phyloP scores from a whole-genome alignment of 2,329 filamentous ascomycete genomes.

The Sarocladium kiliense region DNA sequence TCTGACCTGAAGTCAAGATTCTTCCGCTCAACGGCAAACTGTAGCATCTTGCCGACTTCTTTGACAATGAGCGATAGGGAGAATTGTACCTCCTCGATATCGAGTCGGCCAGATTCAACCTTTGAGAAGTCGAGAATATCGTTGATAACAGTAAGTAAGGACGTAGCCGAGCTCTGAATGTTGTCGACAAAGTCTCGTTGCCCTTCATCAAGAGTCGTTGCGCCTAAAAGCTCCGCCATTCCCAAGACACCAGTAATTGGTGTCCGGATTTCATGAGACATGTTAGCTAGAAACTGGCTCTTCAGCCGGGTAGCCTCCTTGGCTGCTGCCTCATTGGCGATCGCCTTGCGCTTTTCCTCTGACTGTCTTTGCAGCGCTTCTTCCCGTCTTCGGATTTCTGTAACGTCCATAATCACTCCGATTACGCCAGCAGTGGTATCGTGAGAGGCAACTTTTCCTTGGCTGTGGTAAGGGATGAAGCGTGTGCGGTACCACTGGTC shows the following conservation, averaged over 20 bases:
- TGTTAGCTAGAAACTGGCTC: slow-evolving; percentile 73
- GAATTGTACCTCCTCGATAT: slow-evolving; percentile 78
- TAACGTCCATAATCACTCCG: slow-evolving; percentile 75
- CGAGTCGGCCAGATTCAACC: slow-evolving; percentile 70
- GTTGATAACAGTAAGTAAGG: slow-evolving; percentile 81
- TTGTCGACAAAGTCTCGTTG: slow-evolving; percentile 72
- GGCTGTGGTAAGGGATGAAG: slow-evolving; percentile 48
- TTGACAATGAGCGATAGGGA: slow-evolving; percentile 67
- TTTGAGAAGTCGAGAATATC: slow-evolving; percentile 90
- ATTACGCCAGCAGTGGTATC: slow-evolving; percentile 62
- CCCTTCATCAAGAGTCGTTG: slow-evolving; percentile 63
- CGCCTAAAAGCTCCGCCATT: slow-evolving; percentile 70
- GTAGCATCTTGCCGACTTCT: slow-evolving; percentile 82
- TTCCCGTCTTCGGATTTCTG: slow-evolving; percentile 62
- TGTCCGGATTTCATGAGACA: slow-evolving; percentile 76
- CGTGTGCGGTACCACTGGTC: slow-evolving; percentile 67
- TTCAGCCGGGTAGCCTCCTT: slow-evolving; percentile 78
- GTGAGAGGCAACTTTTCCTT: slow-evolving; percentile 19
- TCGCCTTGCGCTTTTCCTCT: slow-evolving; percentile 62
- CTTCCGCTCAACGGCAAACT: slow-evolving; percentile 77
- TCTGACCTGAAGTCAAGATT: slow-evolving; percentile 67
- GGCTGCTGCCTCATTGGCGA: slow-evolving; percentile 72
- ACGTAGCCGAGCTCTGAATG: slow-evolving; percentile 74
- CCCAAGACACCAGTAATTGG: slow-evolving; percentile 78
- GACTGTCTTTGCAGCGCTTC: slow-evolving; percentile 58